Evolutionary conservation across 2,329 filamentous ascomycete species (phyloP).

Genomic region (Phoma herbarum): DNA sequence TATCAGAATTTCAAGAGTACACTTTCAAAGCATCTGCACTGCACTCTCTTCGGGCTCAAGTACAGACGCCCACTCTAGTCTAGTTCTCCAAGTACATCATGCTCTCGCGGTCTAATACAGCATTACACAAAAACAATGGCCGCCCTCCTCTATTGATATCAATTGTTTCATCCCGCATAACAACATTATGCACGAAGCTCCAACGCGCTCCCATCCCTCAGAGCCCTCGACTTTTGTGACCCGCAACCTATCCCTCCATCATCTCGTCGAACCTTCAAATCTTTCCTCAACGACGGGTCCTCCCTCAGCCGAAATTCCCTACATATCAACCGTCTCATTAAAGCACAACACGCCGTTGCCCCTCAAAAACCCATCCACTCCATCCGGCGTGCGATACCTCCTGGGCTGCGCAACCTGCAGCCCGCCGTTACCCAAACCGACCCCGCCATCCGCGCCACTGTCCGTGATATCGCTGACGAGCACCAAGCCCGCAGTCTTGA

Average conservation of each 20-base stretch:
- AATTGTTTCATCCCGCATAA: neutral
- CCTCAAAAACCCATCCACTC: constrained; percentile 87
- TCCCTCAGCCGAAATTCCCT: constrained; percentile 1
- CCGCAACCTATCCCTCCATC: too few species aligned
- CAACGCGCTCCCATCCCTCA: too few species aligned
- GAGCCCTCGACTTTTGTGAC: too few species aligned
- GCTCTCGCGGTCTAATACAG: neutral
- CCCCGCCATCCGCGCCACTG: constrained; percentile 51
- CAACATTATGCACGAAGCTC: neutral
- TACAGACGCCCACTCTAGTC: neutral
- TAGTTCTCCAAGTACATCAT: neutral
- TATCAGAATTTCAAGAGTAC: too few species aligned
- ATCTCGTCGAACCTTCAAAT: neutral
- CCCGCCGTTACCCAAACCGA: too few species aligned
- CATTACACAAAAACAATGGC: neutral
- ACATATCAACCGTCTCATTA: constrained; percentile 79
- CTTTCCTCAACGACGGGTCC: neutral
- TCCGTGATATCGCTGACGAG: constrained; percentile 87
- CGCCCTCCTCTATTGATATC: neutral
- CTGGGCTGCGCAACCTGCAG: constrained; percentile 52
- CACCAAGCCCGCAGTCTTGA: constrained; percentile 93
- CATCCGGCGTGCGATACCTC: constrained; percentile 69
- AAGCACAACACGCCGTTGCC: constrained; percentile 89
- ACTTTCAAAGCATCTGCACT: neutral
- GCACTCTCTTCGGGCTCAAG: neutral